Conservation (phyloP, 2,329 filamentous ascomycete genomes). For the Trichoderma arundinaceum region DNA sequence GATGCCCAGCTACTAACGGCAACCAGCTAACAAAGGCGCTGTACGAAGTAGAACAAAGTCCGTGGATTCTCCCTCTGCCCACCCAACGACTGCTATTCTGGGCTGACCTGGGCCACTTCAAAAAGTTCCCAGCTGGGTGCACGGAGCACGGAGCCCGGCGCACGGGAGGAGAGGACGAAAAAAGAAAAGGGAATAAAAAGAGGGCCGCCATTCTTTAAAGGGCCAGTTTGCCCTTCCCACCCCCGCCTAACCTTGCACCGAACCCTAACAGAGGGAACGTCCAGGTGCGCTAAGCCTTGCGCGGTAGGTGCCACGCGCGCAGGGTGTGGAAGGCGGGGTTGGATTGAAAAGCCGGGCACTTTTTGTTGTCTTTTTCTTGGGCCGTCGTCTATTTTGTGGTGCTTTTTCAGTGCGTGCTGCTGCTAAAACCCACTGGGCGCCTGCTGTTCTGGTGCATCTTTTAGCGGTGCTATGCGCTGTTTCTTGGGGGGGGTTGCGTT, state of each 20-base stretch:
- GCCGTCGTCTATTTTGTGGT: background rate
- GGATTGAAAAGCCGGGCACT: background rate
- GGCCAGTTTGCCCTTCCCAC: background rate
- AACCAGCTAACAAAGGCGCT: background rate
- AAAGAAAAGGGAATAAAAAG: background rate
- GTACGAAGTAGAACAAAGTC: background rate
- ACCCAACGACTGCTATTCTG: conserved; percentile 9
- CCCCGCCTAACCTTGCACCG: background rate
- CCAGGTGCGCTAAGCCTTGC: conserved; percentile 34
- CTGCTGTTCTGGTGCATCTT: background rate
- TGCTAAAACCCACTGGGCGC: too few relatives aligned
- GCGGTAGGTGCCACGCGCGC: conserved; percentile 36
- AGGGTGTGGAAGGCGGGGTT: conserved; percentile 27
- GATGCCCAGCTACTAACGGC: too few relatives aligned
- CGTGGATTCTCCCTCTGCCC: background rate
- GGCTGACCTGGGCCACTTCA: conserved; percentile 2
- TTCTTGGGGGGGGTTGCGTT: background rate
- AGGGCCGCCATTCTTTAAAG: conserved; percentile 9
- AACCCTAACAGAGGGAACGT: background rate
- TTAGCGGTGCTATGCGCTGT: background rate
- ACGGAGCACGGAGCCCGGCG: conserved; percentile 1
- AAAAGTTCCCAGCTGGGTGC: conserved; percentile 23
- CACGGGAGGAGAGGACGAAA: too few relatives aligned
- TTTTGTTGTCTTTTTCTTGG: background rate
- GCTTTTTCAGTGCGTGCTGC: background rate